Base-by-base conservation (phyloP, 2,329 filamentous ascomycete species). In the Didymellaceae sp. region DNA sequence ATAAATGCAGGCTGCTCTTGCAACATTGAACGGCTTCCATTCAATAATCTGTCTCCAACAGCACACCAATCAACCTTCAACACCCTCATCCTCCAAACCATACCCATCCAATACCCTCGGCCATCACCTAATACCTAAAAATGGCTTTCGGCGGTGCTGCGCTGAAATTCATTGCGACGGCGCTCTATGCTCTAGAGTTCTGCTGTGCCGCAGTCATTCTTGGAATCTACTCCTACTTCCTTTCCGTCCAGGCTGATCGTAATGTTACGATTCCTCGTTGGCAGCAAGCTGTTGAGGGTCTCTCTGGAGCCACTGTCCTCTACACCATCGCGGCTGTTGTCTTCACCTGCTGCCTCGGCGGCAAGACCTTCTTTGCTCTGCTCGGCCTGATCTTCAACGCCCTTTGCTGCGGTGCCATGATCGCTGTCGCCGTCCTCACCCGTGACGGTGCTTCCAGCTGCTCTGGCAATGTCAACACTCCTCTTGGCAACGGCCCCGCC, bases 351-450 rank as follows among this genome's bases (percentile, higher is more conserved):
- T 94, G 85, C 68, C 76, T 96, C 5, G 90, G 89, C 26, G 91
- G 91, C 21, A 81, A 88, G 60, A 55, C 48, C 4, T 79, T 93
- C 72, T 87, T 91, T 52, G 88, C 89, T 3, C 80, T 87, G 65
- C 58, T 94, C 45, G 89, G 84, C 57, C 84, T 96, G 56, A 54
- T 92, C 18, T 78, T 97, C 38, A 90, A 97, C 66, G 63, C 94
- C 44, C 82, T 82, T 64, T 96, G 96, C 73, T 76, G 85, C 43
- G 90, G 82, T 31, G 85, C 80, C 51, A 94, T 94, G 78, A 83
- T 95, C 67, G 95, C 91, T 67, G 83, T 97, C 52, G 90, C 91
- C 1, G 78, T 87, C 39, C 80, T 90, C 56, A 92, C 89, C 52
- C 82, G 88, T 28, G 75, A 83, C 47, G 91, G 91, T 28, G 83